Conservation (phyloP, 2,329 filamentous ascomycete species). For the Xylaria sp. region DNA sequence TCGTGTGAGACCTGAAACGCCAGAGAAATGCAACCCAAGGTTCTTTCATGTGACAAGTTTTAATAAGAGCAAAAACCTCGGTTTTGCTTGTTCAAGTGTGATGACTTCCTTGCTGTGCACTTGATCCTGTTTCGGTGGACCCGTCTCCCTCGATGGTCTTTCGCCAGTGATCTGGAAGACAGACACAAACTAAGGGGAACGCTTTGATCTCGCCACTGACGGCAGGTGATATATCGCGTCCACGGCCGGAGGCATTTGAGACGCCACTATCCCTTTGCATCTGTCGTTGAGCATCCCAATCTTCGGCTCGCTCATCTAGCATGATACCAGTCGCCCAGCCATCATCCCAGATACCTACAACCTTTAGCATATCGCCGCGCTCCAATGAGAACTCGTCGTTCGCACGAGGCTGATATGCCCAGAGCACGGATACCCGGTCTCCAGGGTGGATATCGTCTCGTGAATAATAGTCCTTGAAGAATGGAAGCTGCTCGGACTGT, state of each 20-base stretch:
- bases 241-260: slow-evolving; percentile 74
- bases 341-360: slow-evolving; percentile 98
- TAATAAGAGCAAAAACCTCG: slow-evolving; percentile 22
- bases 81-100: slow-evolving; percentile 34
- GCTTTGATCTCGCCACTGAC: slow-evolving; percentile 89
- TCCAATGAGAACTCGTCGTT: slow-evolving; percentile 92
- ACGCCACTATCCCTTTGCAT: slow-evolving; percentile 91
- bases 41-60: slow-evolving; percentile 28
- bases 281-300: slow-evolving; percentile 80
- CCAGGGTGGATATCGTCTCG: slow-evolving; percentile 93
- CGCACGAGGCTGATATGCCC: slow-evolving; percentile 95
- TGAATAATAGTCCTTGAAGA: slow-evolving; percentile 99
- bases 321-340: slow-evolving; percentile 96
- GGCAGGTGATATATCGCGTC: slow-evolving; percentile 65
- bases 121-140: slow-evolving; percentile 67
- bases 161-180: slow-evolving; percentile 92
- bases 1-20: slow-evolving; percentile 42
- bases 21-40: slow-evolving; percentile 45
- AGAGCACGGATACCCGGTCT: slow-evolving; percentile 87
- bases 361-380: slow-evolving; percentile 96
- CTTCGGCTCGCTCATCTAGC: slow-evolving; percentile 81
- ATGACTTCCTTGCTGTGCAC: slow-evolving; percentile 37
- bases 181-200: slow-evolving; percentile 95
- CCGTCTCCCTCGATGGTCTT: slow-evolving; percentile 94
- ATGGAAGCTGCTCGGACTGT: slow-evolving; percentile 92